Evolutionary conservation across 2,329 filamentous ascomycete species (phyloP).

Genomic region (Paraconiothyrium sp.): DNA sequence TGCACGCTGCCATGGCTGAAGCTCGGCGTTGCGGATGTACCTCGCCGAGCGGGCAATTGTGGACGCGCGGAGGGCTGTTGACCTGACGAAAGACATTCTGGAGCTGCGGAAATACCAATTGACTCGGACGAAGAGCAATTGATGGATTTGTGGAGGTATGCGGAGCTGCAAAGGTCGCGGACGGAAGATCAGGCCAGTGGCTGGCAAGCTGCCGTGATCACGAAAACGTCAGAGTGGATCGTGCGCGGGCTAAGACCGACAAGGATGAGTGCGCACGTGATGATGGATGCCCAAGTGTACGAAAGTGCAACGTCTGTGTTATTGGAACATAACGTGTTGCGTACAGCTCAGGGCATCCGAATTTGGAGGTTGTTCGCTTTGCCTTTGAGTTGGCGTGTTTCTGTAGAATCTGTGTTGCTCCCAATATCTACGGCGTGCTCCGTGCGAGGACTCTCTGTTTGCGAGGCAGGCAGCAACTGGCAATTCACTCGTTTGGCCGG

Average conservation of each 20-base stretch:
- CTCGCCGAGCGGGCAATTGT: constrained; percentile 47
- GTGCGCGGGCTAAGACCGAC: not conserved
- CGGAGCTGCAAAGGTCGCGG: constrained; percentile 5
- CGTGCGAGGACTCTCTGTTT: constrained; percentile 19
- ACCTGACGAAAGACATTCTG: constrained; percentile 53
- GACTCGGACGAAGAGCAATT: constrained; percentile 46
- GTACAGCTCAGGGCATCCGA: not conserved
- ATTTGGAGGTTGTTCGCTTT: not conserved
- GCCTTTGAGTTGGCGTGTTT: not conserved
- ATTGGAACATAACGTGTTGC: no score
- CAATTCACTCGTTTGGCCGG: constrained; percentile 22
- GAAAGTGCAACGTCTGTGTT: no score
- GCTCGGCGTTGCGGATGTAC: constrained; percentile 46
- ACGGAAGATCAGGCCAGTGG: constrained; percentile 32
- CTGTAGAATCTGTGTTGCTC: not conserved
- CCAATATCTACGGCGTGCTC: not conserved
- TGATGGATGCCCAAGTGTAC: not conserved
- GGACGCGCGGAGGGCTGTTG: constrained; percentile 48
- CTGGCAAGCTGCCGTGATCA: constrained; percentile 24
- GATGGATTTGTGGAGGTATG: constrained; percentile 27
- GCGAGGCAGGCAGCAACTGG: constrained; percentile 30
- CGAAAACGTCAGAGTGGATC: constrained; percentile 26
- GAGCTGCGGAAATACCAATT: constrained; percentile 48
- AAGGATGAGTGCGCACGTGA: not conserved
- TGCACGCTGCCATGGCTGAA: constrained; percentile 50